Base-by-base conservation (phyloP, 1,139 yeast genomes). In the Blastobotrys ciferrii region DNA sequence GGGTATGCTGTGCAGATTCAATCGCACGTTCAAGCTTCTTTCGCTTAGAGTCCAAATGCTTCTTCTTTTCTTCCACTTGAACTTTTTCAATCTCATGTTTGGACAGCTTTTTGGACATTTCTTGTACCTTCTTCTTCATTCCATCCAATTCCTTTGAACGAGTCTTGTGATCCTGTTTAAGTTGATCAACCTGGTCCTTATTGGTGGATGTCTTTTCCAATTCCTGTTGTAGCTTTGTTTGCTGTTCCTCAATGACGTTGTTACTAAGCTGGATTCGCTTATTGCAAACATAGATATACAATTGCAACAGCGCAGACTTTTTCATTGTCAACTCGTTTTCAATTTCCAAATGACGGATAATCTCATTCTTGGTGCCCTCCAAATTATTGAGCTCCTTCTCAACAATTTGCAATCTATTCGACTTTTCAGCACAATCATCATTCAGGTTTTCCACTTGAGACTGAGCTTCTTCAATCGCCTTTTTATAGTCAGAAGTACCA, bases 401-500 rank as follows among this genome's bases (percentile, higher is more conserved):
- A 2, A 89, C 96, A 57, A 88, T 75, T 51, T 81, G 84, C 59
- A 87, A 83, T 53, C 97, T 77, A 51, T 77, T 80, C 53, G 87
- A 88, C 62, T 89, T 91, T 60, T 88, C 95, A 32, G 80, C 71
- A 62, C 96, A 89, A 6, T 81, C 74, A 39, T 86, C 95, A 60
- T 89, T 89, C 51, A 88, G 68, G 23, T 74, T 77, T 39, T 85
- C 95, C 9, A 87, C 79, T 56, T 80, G 74, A 2, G 70, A 62
- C 43, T 78, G 70, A 25, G 82, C 75, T 28, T 79, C 79, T 60
- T 87, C 96, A 51, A 94, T 89, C 42, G 82, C 70, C 43, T 75
- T 73, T 64, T 92, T 91, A 64, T 91, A 94, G 47, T 78, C 77
- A 0, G 97, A 76, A 0, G 99, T 94, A 2, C 98, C 99, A 50